Conservation (phyloP, 768 basidiomycete species). For the Phlebiopsis flavidoalba region DNA sequence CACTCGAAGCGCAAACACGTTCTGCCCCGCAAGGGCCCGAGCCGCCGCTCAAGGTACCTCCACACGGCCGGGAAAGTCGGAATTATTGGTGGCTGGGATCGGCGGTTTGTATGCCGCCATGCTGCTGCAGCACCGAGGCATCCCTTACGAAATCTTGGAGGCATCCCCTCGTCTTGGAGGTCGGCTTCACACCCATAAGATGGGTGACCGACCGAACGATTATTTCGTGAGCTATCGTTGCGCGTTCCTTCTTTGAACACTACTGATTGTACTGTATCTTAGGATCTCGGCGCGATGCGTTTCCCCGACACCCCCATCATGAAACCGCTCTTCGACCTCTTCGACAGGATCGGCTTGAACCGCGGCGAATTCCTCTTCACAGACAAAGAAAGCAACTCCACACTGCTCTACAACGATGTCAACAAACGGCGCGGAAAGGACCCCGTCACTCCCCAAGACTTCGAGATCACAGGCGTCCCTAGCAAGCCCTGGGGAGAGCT, state of each 20-base stretch:
- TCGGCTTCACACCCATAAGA: not conserved
- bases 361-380: not conserved
- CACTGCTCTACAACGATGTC: not conserved
- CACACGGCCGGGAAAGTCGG: not conserved
- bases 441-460: not conserved
- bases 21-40: not conserved
- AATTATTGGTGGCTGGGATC: not conserved
- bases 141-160: not conserved
- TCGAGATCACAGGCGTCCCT: not conserved
- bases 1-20: not conserved
- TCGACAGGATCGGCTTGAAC: slow-evolving; percentile 7
- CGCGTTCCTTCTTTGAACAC: too few relatives aligned
- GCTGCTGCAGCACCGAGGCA: not conserved
- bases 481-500: not conserved
- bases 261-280: not conserved
- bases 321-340: slow-evolving; percentile 26
- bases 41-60: not conserved
- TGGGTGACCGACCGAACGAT: not conserved
- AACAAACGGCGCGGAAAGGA: not conserved
- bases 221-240: not conserved
- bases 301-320: slow-evolving; percentile 30
- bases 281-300: slow-evolving; percentile 33
- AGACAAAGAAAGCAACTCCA: not conserved
- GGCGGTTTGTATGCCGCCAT: not conserved
- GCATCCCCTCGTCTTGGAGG: not conserved